A percentile compares a stretch with the other conserved stretches of the same genome.
phyloP scores from a whole-genome alignment of 2,329 filamentous ascomycete genomes.

The Sarocladiaceae sp. region DNA sequence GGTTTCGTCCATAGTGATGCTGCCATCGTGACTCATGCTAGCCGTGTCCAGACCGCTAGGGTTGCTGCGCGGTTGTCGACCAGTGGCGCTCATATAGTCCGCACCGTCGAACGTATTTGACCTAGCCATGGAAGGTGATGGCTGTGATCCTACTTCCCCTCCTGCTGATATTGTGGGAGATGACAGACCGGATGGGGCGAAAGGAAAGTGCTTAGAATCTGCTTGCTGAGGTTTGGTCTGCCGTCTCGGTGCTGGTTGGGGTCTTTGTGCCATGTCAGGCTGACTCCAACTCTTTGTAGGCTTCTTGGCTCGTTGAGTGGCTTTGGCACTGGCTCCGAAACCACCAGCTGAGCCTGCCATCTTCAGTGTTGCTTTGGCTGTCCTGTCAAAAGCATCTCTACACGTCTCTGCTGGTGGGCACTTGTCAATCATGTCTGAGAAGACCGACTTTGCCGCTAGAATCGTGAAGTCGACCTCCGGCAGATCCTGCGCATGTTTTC shows the following conservation, averaged over 20 bases:
- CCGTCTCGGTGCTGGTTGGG: constrained; percentile 7
- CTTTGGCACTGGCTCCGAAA: constrained; percentile 48
- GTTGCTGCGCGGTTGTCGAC: not conserved
- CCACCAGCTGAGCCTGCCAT: constrained; percentile 88
- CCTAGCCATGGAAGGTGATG: constrained; percentile 32
- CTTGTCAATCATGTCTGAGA: constrained; percentile 86
- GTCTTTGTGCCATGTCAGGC: constrained; percentile 19
- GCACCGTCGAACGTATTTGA: constrained; percentile 24
- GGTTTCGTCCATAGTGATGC: constrained; percentile 22
- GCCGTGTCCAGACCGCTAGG: not conserved
- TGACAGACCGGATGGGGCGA: constrained; percentile 30
- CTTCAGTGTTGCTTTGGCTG: constrained; percentile 89
- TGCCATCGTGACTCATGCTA: constrained; percentile 21
- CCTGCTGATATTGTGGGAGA: constrained; percentile 34
- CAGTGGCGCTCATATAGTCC: constrained; percentile 21
- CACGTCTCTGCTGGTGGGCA: constrained; percentile 94
- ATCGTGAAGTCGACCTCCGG: constrained; percentile 98
- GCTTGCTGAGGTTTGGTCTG: constrained; percentile 13
- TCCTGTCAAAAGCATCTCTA: constrained; percentile 88
- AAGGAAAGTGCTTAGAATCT: constrained; percentile 25
- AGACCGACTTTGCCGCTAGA: constrained; percentile 83
- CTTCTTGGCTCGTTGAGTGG: constrained; percentile 21
- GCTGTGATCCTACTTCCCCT: constrained; percentile 28
- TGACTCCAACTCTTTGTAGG: constrained; percentile 24
- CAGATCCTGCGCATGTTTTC: no score